A percentile compares a stretch with the other conserved stretches of the same genome.
These are phyloP conservation scores for Anthoceros angustus DNA, from an alignment of 225 moss, liverwort and hornwort genomes.

Conservation along the genomic window DNA sequence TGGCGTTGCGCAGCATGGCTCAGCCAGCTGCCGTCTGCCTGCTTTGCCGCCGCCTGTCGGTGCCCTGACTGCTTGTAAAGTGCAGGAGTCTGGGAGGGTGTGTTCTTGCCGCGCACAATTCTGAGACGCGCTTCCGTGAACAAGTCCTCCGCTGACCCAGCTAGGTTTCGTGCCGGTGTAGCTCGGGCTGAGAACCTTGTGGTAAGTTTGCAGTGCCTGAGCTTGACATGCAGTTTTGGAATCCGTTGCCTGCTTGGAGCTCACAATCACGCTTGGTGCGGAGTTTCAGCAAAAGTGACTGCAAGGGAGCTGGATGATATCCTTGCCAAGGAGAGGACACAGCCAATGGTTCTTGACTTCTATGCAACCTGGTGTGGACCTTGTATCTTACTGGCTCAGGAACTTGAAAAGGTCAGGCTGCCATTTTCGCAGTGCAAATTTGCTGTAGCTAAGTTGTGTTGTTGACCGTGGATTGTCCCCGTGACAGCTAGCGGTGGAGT, in stretches of 20 bases:
- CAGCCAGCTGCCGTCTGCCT: too few species aligned
- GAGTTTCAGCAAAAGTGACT: constrained; percentile 64
- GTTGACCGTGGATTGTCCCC: neutral
- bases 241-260: neutral
- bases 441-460: neutral
- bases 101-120: neutral
- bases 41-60: neutral
- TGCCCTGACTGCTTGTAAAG: neutral
- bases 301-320: constrained; percentile 89
- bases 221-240: neutral
- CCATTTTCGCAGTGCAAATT: neutral
- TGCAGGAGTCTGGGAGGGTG: neutral
- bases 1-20: too few species aligned
- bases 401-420: constrained; percentile 59
- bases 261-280: neutral
- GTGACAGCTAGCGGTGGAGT: constrained; percentile 67
- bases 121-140: neutral
- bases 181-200: neutral
- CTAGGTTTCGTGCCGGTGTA: neutral
- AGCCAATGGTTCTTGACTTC: constrained; percentile 91
- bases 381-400: constrained; percentile 84
- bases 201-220: neutral
- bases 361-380: constrained; percentile 99
- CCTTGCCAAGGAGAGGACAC: constrained; percentile 53
- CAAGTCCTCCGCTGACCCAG: neutral